Evolutionary conservation across 2,329 filamentous ascomycete species (phyloP).

Genomic region (Pseudogymnoascus verrucosus): DNA sequence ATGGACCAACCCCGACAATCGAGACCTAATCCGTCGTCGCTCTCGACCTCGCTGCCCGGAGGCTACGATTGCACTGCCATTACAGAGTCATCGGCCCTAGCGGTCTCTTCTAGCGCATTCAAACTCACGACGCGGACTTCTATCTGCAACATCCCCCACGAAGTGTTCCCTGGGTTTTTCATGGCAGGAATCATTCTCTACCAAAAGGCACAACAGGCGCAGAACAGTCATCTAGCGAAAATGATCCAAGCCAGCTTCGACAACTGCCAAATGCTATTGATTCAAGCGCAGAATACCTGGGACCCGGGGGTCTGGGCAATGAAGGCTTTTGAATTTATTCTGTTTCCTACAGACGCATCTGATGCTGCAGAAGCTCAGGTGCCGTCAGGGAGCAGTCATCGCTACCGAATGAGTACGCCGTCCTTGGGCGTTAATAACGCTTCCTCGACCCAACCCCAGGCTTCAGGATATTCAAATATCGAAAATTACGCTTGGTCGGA

Average conservation of each 20-base stretch:
- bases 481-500: too few species aligned
- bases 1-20: neutral
- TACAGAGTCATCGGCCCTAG: slow-evolving; percentile 7
- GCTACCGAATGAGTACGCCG: too few species aligned
- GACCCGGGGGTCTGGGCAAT: slow-evolving; percentile 10
- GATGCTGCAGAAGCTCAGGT: too few species aligned
- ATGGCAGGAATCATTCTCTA: slow-evolving; percentile 10
- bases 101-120: slow-evolving; percentile 7
- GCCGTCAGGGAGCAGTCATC: too few species aligned
- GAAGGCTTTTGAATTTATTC: slow-evolving; percentile 10
- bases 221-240: neutral
- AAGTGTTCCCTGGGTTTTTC: slow-evolving; percentile 11
- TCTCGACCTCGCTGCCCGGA: neutral
- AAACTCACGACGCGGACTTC: slow-evolving; percentile 8
- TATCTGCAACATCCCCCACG: slow-evolving; percentile 4
- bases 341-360: too few species aligned
- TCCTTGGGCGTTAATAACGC: too few species aligned
- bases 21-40: neutral
- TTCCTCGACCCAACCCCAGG: too few species aligned
- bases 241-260: slow-evolving; percentile 5
- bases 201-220: slow-evolving; percentile 3
- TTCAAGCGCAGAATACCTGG: slow-evolving; percentile 6
- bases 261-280: slow-evolving; percentile 11
- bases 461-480: too few species aligned
- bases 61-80: neutral